A percentile compares a stretch with the other conserved stretches of the same genome.
Evolutionary conservation across 2,329 filamentous ascomycete genomes (phyloP).

Genomic region (Tolypocladium cylindrosporum): DNA sequence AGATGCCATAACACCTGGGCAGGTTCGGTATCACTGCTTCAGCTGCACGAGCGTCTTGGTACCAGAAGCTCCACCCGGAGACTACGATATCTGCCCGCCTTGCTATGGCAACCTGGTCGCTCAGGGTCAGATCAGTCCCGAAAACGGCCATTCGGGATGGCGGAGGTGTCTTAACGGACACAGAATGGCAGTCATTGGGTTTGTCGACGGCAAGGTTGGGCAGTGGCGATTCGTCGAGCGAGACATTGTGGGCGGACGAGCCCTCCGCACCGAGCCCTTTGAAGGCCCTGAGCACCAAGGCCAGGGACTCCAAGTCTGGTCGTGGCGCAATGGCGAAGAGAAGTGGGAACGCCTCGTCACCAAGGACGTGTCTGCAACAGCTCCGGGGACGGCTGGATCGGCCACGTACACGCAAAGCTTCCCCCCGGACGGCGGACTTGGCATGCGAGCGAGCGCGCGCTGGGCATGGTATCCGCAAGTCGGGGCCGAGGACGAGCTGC

Average conservation of each 20-base stretch:
- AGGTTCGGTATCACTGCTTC: conserved; percentile 71
- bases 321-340: conserved; percentile 34
- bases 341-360: conserved; percentile 38
- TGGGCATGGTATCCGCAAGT: conserved; percentile 72
- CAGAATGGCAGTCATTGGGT: conserved; percentile 73
- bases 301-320: conserved; percentile 37
- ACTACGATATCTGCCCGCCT: conserved; percentile 73
- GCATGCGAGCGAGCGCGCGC: conserved; percentile 50
- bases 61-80: conserved; percentile 46
- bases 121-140: conserved; percentile 54
- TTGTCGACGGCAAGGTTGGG: conserved; percentile 57
- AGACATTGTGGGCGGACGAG: conserved; percentile 69
- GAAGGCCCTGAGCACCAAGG: conserved; percentile 20
- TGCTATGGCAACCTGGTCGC: conserved; percentile 65
- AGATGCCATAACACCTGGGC: conserved; percentile 57
- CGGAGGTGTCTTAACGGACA: conserved; percentile 71
- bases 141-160: conserved; percentile 77
- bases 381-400: conserved; percentile 21
- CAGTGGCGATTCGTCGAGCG: conserved; percentile 57
- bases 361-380: conserved; percentile 36
- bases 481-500: conserved; percentile 60
- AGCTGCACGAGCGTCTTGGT: conserved; percentile 49
- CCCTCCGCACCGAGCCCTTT: conserved; percentile 51
- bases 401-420: conserved; percentile 30
- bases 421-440: conserved; percentile 68